Base-by-base conservation (phyloP, 257 asterid genomes). In the Ilex aquifolium region DNA sequence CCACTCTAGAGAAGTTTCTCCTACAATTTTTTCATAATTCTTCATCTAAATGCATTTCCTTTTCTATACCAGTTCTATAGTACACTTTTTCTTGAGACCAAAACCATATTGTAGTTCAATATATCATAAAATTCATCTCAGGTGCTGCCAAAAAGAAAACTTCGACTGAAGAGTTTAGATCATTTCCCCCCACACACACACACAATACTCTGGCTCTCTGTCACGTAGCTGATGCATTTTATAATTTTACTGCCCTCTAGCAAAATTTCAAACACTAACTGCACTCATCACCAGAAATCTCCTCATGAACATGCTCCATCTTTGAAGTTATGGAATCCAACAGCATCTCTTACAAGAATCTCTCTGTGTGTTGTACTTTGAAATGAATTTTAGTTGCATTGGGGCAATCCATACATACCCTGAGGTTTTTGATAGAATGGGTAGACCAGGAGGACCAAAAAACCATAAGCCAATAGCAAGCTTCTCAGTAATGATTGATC, bases 381-480 rank as follows among this genome's bases (percentile, higher is more conserved):
- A 77, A 66, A 80, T 77, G 31, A 74, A 62, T 69, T 21, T 80
- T 80, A 36, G 81, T 80, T 61, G 42, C 42, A 2, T 63, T 74
- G 44, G 77, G 86, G 72, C 79, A 80, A 53, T 80, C 83, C 32
- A 62, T 59, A 59, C 86, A 74, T 52, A 69, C 81, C 42, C 83
- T 75, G 10, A 80, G 79, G 61, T 80, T 80, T 72, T 80, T 80
- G 27, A 80, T 64, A 76, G 67, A 46, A 80, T 72, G 16, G 74
- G 75, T 48, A 69, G 40, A 32, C 66, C 79, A 30, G 67, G 67
- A 17, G 81, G 71, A 31, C 66, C 39, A 54, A 74, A 77, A 39
- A 80, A 30, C 79, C 83, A 61, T 21, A 80, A 80, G 8, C 79
- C 79, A 74, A 80, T 80, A 66, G 86, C 86, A 40, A 80, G 83